Percentiles rank a stretch among this genome's conserved stretches.
phyloP scores from a whole-genome alignment of 139 green algal species.

The Chlorella sp. region DNA sequence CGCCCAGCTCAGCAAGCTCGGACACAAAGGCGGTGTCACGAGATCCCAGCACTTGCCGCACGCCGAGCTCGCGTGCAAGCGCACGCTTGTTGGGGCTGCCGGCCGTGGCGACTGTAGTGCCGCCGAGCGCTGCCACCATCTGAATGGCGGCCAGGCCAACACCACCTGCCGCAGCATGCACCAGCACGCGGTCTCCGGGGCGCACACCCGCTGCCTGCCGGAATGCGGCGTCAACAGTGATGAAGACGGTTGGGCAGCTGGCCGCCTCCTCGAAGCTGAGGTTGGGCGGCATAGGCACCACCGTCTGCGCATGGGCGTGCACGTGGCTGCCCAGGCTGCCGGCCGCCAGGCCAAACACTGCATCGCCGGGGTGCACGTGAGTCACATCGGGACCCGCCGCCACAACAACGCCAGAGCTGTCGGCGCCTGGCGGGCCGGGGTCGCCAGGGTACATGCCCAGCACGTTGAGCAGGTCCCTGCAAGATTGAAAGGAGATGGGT shows the following conservation, averaged over 20 bases:
- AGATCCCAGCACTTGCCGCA: conserved; percentile 57
- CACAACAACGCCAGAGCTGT: conserved; percentile 85
- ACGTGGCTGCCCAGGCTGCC: conserved; percentile 80
- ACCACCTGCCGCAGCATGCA: conserved; percentile 65
- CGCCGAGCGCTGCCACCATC: conserved; percentile 49
- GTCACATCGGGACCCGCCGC: conserved; percentile 37
- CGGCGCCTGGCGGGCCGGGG: conserved; percentile 79
- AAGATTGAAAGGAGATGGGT: too few species aligned
- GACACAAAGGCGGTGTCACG: conserved; percentile 74
- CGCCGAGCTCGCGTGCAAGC: conserved; percentile 64
- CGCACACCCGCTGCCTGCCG: conserved; percentile 41
- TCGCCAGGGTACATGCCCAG: conserved; percentile 93
- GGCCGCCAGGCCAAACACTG: conserved; percentile 83
- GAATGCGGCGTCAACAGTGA: conserved; percentile 55
- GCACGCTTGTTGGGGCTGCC: conserved; percentile 76
- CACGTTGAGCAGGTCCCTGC: conserved; percentile 69
- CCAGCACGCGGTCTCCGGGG: conserved; percentile 54
- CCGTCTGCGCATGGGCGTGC: conserved; percentile 37
- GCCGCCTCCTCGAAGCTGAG: conserved; percentile 71
- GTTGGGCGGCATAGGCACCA: conserved; percentile 67
- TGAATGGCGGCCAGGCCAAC: conserved; percentile 80
- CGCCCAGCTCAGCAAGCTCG: conserved; percentile 65
- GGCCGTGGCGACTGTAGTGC: conserved; percentile 68
- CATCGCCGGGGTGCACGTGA: conserved; percentile 54
- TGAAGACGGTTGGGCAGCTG: conserved; percentile 74